These are phyloP conservation scores for Picochlorum sp. DNA, from an alignment of 139 green algal species.

Conservation along the genomic window DNA sequence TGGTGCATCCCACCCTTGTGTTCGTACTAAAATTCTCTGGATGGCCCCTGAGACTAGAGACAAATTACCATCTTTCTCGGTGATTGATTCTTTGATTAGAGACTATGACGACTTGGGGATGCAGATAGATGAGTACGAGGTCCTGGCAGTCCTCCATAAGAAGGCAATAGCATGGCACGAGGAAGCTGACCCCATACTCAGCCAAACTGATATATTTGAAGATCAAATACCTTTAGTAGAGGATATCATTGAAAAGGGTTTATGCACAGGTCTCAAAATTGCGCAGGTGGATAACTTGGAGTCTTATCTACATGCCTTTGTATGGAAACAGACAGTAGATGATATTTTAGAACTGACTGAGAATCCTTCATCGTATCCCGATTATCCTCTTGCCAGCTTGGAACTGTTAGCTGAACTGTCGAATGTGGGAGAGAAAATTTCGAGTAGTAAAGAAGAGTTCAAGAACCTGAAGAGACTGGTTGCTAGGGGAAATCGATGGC, in stretches of 20 bases:
- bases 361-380: no score
- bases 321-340: constrained; percentile 9
- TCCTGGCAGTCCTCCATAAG: constrained; percentile 6
- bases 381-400: not conserved
- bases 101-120: constrained; percentile 13
- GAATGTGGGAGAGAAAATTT: constrained; percentile 32
- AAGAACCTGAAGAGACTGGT: constrained; percentile 10
- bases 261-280: constrained; percentile 17
- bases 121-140: constrained; percentile 6
- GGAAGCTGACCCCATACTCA: constrained; percentile 14
- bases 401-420: constrained; percentile 4
- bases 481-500: constrained; percentile 14
- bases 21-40: no score
- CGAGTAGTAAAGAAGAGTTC: constrained; percentile 17
- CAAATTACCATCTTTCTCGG: not conserved
- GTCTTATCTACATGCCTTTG: constrained; percentile 22
- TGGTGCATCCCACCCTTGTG: no score
- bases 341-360: not conserved
- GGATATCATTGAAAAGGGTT: constrained; percentile 16
- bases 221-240: constrained; percentile 24
- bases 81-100: constrained; percentile 14
- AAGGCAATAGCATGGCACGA: constrained; percentile 22
- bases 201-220: constrained; percentile 25
- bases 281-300: constrained; percentile 30
- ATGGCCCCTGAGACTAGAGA: not conserved